These are phyloP conservation scores for Calophaca sinica DNA, from an alignment of 306 rosid species.

Conservation along the genomic window DNA sequence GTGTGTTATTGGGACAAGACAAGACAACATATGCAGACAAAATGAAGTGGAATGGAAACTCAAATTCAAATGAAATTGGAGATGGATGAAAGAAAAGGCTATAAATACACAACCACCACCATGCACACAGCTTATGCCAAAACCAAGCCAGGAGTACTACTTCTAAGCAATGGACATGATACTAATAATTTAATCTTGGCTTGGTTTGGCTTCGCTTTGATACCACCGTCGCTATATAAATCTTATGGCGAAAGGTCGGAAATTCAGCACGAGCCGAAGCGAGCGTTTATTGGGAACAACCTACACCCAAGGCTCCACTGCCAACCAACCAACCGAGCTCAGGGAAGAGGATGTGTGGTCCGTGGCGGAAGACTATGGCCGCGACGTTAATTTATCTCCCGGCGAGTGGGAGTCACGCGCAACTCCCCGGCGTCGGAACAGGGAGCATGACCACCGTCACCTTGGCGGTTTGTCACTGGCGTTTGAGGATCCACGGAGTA, in stretches of 20 bases:
- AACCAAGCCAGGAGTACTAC: constrained; percentile 36
- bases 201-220: not conserved
- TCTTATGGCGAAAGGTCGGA: constrained; percentile 86
- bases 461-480: constrained; percentile 76
- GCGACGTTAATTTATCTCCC: constrained; percentile 8
- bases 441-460: constrained; percentile 46
- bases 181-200: not conserved
- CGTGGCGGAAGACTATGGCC: constrained; percentile 46
- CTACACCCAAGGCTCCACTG: constrained; percentile 48
- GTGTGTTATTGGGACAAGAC: constrained; percentile 21
- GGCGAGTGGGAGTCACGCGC: constrained; percentile 53
- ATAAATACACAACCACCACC: constrained; percentile 57
- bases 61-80: constrained; percentile 85
- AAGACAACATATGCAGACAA: constrained; percentile 56
- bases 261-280: constrained; percentile 65
- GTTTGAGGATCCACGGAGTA: constrained; percentile 57
- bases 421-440: constrained; percentile 42
- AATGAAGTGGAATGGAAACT: constrained; percentile 64
- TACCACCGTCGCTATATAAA: constrained; percentile 29
- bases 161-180: constrained; percentile 10
- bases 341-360: constrained; percentile 90
- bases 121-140: constrained; percentile 49
- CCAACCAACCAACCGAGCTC: constrained; percentile 62
- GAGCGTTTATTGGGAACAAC: constrained; percentile 73
- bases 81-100: constrained; percentile 42